Evolutionary conservation across 768 basidiomycete species (phyloP).

Genomic region (Tulasnella sp.): DNA sequence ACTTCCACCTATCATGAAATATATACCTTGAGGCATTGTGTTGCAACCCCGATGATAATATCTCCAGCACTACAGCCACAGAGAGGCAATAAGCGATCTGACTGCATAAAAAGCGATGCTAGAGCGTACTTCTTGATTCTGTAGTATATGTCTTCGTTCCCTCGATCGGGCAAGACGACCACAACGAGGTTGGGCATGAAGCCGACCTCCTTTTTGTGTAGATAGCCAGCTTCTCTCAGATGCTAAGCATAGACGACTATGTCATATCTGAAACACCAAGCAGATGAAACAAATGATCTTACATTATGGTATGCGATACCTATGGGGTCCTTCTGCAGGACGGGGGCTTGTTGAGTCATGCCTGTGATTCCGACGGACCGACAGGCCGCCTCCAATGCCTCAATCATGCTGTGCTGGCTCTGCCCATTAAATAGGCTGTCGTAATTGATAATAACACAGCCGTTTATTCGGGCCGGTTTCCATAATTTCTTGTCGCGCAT

Average conservation of each 20-base stretch:
- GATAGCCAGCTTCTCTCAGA: slow-evolving; percentile 41
- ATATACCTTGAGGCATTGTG: slow-evolving; percentile 55
- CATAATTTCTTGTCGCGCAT: slow-evolving; percentile 50
- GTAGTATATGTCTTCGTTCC: slow-evolving; percentile 64
- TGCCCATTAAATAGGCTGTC: slow-evolving; percentile 48
- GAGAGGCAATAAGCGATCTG: too few species aligned
- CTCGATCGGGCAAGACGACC: slow-evolving; percentile 54
- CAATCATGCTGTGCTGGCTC: slow-evolving; percentile 45
- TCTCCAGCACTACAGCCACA: slow-evolving; percentile 55
- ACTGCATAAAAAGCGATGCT: too few species aligned
- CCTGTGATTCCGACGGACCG: slow-evolving; percentile 47
- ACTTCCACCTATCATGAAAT: too few species aligned
- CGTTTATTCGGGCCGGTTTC: slow-evolving; percentile 39
- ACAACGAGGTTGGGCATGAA: slow-evolving; percentile 49
- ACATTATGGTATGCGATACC: slow-evolving; percentile 30
- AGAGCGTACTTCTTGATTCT: slow-evolving; percentile 63
- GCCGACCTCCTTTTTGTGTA: slow-evolving; percentile 33
- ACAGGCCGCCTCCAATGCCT: slow-evolving; percentile 25
- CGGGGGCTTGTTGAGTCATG: slow-evolving; percentile 33
- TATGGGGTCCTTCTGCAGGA: slow-evolving; percentile 51
- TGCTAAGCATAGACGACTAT: slow-evolving; percentile 27
- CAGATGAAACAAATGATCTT: too few species aligned
- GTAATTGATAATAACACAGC: slow-evolving; percentile 57
- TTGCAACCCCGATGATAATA: slow-evolving; percentile 59
- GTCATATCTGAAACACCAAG: too few species aligned